Evolutionary conservation across 805 yeast species (phyloP).

Genomic region (Candida boleticola): DNA sequence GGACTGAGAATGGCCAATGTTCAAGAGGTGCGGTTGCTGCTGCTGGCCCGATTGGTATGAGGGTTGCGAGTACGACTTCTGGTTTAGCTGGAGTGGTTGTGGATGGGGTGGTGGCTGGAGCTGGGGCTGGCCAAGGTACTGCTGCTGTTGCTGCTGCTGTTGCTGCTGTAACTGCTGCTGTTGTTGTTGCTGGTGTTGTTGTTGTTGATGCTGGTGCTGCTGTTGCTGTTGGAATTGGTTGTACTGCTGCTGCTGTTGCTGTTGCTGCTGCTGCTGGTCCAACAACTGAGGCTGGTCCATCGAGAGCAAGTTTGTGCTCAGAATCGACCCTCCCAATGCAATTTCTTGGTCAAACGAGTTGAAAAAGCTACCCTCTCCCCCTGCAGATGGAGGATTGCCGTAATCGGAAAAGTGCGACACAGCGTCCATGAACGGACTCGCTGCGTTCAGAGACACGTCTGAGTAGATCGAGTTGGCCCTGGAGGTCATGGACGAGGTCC

Average conservation of each 20-base stretch:
- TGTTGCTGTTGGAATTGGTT: constrained; percentile 5
- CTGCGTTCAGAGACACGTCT: constrained; percentile 36
- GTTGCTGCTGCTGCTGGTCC: constrained; percentile 3
- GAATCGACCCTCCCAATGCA: constrained; percentile 37
- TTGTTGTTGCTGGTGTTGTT: background rate
- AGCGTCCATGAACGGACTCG: constrained; percentile 37
- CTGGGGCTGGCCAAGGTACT: constrained; percentile 2
- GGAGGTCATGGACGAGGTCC: background rate
- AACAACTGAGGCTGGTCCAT: constrained; percentile 6
- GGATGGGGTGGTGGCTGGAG: background rate
- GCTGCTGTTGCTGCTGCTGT: background rate
- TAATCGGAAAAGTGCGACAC: constrained; percentile 26
- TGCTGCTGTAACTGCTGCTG: background rate
- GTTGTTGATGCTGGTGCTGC: constrained; percentile 1
- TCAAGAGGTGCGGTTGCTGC: background rate
- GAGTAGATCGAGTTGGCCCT: constrained; percentile 26
- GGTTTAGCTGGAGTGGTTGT: background rate
- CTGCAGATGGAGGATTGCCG: constrained; percentile 6
- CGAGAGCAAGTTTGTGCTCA: constrained; percentile 29
- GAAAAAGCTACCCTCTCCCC: background rate
- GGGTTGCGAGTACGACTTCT: constrained; percentile 3
- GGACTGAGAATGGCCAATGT: background rate
- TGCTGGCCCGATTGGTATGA: constrained; percentile 13
- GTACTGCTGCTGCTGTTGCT: constrained; percentile 2
- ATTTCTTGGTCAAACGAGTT: constrained; percentile 33